phyloP scores from a whole-genome alignment of 73 alveolate genomes.

The Paramecium octaurelia region DNA sequence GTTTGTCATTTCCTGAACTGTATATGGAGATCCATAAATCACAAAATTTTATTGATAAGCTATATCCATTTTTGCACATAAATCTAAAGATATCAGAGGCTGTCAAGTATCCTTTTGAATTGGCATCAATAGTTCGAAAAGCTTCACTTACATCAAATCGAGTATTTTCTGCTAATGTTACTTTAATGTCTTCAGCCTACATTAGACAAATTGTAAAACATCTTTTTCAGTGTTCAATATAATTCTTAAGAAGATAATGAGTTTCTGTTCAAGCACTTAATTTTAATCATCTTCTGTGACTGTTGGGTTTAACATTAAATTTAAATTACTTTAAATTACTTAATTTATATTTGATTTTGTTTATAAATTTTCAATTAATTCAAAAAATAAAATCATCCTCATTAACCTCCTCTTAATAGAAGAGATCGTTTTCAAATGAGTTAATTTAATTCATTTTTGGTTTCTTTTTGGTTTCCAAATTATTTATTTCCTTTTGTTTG shows the following conservation, averaged over 20 bases:
- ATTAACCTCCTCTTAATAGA: not conserved
- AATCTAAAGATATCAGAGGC: constrained; percentile 19
- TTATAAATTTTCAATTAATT: not conserved
- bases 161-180: constrained; percentile 15
- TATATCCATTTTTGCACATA: constrained; percentile 46
- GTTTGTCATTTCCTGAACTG: not conserved
- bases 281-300: not conserved
- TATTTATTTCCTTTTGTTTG: not conserved
- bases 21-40: not conserved
- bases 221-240: not conserved
- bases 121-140: not conserved
- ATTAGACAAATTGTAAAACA: not conserved
- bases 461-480: not conserved
- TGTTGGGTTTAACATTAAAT: not conserved
- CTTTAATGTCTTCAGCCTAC: constrained; percentile 23
- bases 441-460: not conserved
- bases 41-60: not conserved
- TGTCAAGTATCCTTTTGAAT: not conserved
- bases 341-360: too few relatives aligned
- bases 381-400: not conserved
- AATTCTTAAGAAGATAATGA: not conserved
- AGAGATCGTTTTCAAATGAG: not conserved
- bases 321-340: too few relatives aligned
- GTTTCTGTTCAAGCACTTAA: not conserved
- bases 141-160: constrained; percentile 51